A percentile compares a stretch with the other conserved stretches of the same genome.
phyloP scores from a whole-genome alignment of 805 yeast species.

The Cephaloascus fragrans region DNA sequence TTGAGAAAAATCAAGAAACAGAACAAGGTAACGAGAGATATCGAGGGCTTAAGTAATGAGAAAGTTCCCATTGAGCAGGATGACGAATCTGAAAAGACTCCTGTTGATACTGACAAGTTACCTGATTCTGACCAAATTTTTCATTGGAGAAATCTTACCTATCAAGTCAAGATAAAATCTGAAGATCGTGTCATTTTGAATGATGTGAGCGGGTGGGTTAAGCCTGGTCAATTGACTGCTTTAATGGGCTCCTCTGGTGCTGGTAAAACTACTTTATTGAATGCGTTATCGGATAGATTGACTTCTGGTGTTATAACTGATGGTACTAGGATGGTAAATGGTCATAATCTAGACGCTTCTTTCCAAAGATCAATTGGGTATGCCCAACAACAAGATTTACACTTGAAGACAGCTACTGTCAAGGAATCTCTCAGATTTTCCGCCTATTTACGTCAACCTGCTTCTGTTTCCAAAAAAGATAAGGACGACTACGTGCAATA shows the following conservation, averaged over 20 bases:
- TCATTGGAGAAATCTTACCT: conserved; percentile 72
- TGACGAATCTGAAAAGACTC: conserved; percentile 7
- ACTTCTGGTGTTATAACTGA: conserved; percentile 15
- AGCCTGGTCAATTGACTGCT: conserved; percentile 77
- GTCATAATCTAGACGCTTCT: conserved; percentile 13
- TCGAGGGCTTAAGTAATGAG: conserved; percentile 12
- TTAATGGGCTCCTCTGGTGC: conserved; percentile 36
- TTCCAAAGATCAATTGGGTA: conserved; percentile 24
- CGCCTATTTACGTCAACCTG: conserved; percentile 18
- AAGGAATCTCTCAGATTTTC: conserved; percentile 17
- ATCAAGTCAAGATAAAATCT: conserved; percentile 53
- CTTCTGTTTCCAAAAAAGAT: conserved; percentile 9
- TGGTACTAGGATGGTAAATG: conserved; percentile 26
- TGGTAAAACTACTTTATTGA: conserved; percentile 19
- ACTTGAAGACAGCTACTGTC: conserved; percentile 20
- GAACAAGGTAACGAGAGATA: conserved; percentile 12
- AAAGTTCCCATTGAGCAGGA: conserved; percentile 7
- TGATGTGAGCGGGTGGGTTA: conserved; percentile 74
- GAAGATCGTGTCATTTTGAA: conserved; percentile 52
- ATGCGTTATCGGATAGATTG: conserved; percentile 14
- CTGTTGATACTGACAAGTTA: conserved; percentile 11
- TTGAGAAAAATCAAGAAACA: conserved; percentile 35
- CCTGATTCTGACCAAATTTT: conserved; percentile 36
- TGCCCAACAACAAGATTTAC: conserved; percentile 24
- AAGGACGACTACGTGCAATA: conserved; percentile 17